phyloP scores from a whole-genome alignment of 2,329 filamentous ascomycete species.

The Celoporthe dispersa region DNA sequence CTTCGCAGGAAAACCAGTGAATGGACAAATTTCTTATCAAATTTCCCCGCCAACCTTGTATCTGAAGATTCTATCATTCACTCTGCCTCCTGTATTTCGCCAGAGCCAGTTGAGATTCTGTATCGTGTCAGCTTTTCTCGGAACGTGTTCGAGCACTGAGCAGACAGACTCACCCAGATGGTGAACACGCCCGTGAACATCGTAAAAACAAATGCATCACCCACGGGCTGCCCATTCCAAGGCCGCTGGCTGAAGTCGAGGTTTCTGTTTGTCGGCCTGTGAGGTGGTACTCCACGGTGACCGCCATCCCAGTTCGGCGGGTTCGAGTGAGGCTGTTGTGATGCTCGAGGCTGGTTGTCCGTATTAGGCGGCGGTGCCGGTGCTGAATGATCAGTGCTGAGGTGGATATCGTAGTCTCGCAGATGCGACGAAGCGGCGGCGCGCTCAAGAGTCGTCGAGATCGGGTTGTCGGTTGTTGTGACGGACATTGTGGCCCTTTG shows the following conservation, averaged over 20 bases:
- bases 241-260: constrained; percentile 34
- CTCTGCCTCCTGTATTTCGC: constrained; percentile 33
- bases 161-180: constrained; percentile 35
- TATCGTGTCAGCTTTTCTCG: not conserved
- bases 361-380: constrained; percentile 28
- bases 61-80: constrained; percentile 32
- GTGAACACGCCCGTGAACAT: constrained; percentile 38
- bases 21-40: constrained; percentile 13
- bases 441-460: constrained; percentile 31
- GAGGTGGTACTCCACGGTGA: constrained; percentile 37
- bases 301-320: constrained; percentile 34
- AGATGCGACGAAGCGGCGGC: constrained; percentile 28
- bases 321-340: constrained; percentile 31
- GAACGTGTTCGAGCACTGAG: not conserved
- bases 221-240: constrained; percentile 34
- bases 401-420: constrained; percentile 38
- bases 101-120: constrained; percentile 34
- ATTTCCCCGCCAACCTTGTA: constrained; percentile 36
- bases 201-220: constrained; percentile 34
- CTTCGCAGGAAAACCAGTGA: not conserved
- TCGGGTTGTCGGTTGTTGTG: constrained; percentile 34
- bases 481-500: constrained; percentile 32
- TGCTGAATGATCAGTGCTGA: constrained; percentile 30
- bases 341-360: constrained; percentile 31
- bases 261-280: constrained; percentile 36